Evolutionary conservation across 176 grass and related monocot species (phyloP).

Genomic region (Pontederia crassipes): DNA sequence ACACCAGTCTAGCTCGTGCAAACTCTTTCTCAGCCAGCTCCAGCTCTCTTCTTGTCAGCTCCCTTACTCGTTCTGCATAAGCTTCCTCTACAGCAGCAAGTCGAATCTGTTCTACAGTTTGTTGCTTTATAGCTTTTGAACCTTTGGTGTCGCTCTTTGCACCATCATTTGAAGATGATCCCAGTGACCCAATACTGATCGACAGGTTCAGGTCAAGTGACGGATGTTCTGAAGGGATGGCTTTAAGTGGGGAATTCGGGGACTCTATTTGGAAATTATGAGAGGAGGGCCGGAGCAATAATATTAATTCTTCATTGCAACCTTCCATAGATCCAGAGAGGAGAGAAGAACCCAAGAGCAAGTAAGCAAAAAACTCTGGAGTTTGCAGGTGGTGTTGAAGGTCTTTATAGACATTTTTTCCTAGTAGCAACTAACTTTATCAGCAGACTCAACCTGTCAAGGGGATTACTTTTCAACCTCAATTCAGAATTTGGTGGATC

Average conservation of each 20-base stretch:
- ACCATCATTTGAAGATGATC: slow-evolving; percentile 15
- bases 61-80: slow-evolving; percentile 70
- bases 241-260: neutral
- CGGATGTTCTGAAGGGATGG: slow-evolving; percentile 11
- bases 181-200: slow-evolving; percentile 49
- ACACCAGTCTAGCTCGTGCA: slow-evolving; percentile 72
- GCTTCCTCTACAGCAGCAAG: slow-evolving; percentile 64
- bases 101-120: slow-evolving; percentile 76
- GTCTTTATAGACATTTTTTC: too few species aligned
- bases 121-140: slow-evolving; percentile 51
- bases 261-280: neutral
- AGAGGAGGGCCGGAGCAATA: slow-evolving; percentile 13
- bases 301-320: too few species aligned
- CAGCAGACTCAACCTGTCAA: too few species aligned
- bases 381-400: too few species aligned
- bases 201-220: slow-evolving; percentile 72
- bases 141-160: slow-evolving; percentile 5
- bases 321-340: too few species aligned
- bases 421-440: too few species aligned
- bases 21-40: slow-evolving; percentile 90
- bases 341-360: too few species aligned
- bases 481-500: too few species aligned
- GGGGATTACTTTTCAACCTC: too few species aligned
- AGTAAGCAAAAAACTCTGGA: too few species aligned
- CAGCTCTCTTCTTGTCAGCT: slow-evolving; percentile 62